A percentile compares a stretch with the other conserved stretches of the same genome.
These are phyloP conservation scores for Rhizopus delemar DNA, from an alignment of 371 early-diverging fungal genomes.

Conservation along the genomic window DNA sequence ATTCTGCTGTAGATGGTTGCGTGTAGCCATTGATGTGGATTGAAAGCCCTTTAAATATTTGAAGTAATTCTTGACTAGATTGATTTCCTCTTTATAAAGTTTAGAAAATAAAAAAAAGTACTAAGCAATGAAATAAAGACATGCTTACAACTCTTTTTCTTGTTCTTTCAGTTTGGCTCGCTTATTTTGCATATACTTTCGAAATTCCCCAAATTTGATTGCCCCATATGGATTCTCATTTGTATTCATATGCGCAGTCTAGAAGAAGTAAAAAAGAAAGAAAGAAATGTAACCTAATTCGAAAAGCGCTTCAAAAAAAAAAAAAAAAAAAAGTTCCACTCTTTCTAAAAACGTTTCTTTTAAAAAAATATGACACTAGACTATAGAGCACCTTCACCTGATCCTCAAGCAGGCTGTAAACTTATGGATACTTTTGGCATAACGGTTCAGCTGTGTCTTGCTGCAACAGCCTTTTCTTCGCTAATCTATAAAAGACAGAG, in stretches of 20 bases:
- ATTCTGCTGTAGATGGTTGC: slow-evolving; percentile 56
- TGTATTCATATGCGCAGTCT: neutral
- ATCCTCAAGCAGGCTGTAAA: slow-evolving; percentile 49
- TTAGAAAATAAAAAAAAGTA: slow-evolving; percentile 1
- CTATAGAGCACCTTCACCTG: slow-evolving; percentile 15
- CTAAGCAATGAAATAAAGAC: neutral
- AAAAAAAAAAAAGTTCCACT: no score
- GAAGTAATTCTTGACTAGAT: slow-evolving; percentile 32
- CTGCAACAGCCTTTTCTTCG: slow-evolving; percentile 64
- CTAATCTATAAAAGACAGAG: slow-evolving; percentile 64
- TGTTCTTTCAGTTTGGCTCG: slow-evolving; percentile 65
- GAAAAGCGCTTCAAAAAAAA: no score
- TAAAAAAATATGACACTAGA: slow-evolving; percentile 6
- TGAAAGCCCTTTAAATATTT: slow-evolving; percentile 58
- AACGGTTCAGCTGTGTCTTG: slow-evolving; percentile 62
- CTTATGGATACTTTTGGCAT: slow-evolving; percentile 68
- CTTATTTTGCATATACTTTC: slow-evolving; percentile 64
- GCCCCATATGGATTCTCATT: slow-evolving; percentile 53
- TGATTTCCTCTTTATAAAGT: slow-evolving; percentile 17
- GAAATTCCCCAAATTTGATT: slow-evolving; percentile 63
- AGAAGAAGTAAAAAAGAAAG: neutral
- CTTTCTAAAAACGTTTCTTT: no score
- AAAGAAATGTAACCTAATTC: neutral
- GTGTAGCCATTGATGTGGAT: slow-evolving; percentile 76
- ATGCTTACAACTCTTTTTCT: slow-evolving; percentile 49